phyloP scores from a whole-genome alignment of 2,329 filamentous ascomycete species.

The Alternaria longipes region DNA sequence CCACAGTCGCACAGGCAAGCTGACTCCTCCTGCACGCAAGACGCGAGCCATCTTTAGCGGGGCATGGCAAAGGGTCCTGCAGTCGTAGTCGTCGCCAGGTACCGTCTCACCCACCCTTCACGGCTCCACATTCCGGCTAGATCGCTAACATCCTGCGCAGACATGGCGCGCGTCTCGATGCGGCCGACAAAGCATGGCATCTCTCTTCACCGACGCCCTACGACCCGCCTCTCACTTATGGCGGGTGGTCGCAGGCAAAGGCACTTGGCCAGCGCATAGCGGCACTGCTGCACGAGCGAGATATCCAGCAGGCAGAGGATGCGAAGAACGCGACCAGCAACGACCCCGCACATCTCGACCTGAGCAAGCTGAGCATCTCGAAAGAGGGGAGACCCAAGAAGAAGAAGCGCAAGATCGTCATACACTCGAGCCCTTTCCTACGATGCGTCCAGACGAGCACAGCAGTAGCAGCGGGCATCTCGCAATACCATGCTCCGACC shows the following conservation, averaged over 20 bases:
- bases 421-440: constrained; percentile 93
- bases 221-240: constrained; percentile 93
- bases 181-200: constrained; percentile 95
- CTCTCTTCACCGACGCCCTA: constrained; percentile 92
- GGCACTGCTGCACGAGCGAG: constrained; percentile 68
- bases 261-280: constrained; percentile 84
- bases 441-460: constrained; percentile 93
- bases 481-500: constrained; percentile 64
- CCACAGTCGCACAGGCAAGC: constrained; percentile 17
- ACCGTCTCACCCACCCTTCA: constrained; percentile 23
- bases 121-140: constrained; percentile 9
- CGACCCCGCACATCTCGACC: constrained; percentile 34
- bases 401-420: constrained; percentile 77
- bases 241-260: constrained; percentile 88
- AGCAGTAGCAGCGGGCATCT: constrained; percentile 85
- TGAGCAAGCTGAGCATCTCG: constrained; percentile 30
- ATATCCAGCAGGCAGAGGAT: constrained; percentile 55
- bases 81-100: constrained; percentile 62
- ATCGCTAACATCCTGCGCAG: constrained; percentile 54
- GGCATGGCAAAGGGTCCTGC: constrained; percentile 58
- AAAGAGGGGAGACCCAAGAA: constrained; percentile 45
- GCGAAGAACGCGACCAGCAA: constrained; percentile 26
- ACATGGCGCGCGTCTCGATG: constrained; percentile 93
- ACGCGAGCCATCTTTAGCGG: constrained; percentile 26
- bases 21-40: constrained; percentile 22